Evolutionary conservation across 352 stramenopile species (phyloP), one percentile per base, ranked within the genome.

Genomic region (Pythium coloratum): DNA sequence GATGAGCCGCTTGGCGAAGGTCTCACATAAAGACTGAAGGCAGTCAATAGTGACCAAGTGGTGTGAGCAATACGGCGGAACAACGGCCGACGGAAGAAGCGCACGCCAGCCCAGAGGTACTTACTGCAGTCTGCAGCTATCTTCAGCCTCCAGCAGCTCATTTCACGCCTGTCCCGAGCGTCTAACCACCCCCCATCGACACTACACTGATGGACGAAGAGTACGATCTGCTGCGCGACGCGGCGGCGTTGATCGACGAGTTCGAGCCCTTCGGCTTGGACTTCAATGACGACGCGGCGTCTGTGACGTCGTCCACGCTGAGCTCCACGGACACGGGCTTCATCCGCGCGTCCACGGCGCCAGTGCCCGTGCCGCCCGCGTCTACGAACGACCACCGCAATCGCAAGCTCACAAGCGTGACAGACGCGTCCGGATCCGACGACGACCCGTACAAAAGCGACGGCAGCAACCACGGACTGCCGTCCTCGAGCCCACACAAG

Each of bases 171-270:
- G 18, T n/a, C 5, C 5, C 46, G 9, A 20, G 49, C 49, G 10
- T 56, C 26, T 38, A 24, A 24, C 20, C 20, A 2, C 2, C 49
- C 38, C 49, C 26, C 13, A n/a, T 33, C 2, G 26, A 33, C 44
- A 16, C 32, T 24, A 18, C 24, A 18, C 10, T 16, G 12, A 70
- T 70, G 64, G 64, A 70, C 16, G 59, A 72, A 26, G 66, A 72
- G 66, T 67, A 64, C 59, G 53, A 63, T 30, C 59, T 72, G 51
- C 59, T 72, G 51, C 54, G 57, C 34, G 66, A 72, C 33, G 66
- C 66, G 0, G 59, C 54, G 2, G 59, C 66, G 59, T 54, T 72
- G 47, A 72, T 72, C 47, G 66, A 62, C 51, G 66, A 63, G 59
- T 67, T 61, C 34, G 66, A 63, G 18, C 24, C 66, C 38, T 67